Conservation (phyloP, 352 stramenopile genomes). For the Paralagenidium karlingii region DNA sequence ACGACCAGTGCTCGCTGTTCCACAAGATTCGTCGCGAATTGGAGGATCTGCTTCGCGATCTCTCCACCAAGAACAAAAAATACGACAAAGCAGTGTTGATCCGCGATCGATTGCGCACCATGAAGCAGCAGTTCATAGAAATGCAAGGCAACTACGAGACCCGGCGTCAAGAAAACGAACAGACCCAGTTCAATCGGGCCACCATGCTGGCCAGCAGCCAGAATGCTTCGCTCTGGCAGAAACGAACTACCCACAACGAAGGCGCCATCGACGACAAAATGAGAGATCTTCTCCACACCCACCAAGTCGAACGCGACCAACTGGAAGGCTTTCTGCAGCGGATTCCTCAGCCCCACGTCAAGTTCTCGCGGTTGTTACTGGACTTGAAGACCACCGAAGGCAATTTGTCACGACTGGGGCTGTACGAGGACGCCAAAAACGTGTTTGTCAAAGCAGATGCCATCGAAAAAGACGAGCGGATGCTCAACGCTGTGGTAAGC, state of each 20-base stretch:
- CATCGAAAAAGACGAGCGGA: slow-evolving; percentile 48
- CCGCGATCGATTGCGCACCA: slow-evolving; percentile 37
- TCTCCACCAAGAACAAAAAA: slow-evolving; percentile 44
- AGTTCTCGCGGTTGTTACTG: slow-evolving; percentile 57
- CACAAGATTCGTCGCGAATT: slow-evolving; percentile 40
- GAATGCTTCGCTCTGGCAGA: slow-evolving; percentile 19
- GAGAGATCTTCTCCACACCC: slow-evolving; percentile 39
- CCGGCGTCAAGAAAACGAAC: slow-evolving; percentile 31
- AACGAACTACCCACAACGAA: slow-evolving; percentile 14
- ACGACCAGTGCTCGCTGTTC: slow-evolving; percentile 66
- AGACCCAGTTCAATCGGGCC: slow-evolving; percentile 29
- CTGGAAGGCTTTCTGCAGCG: slow-evolving; percentile 44
- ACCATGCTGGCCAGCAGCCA: slow-evolving; percentile 20
- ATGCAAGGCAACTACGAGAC: slow-evolving; percentile 51
- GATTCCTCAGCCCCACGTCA: slow-evolving; percentile 41
- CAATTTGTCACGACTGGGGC: slow-evolving; percentile 32
- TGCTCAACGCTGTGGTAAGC: slow-evolving; percentile 16
- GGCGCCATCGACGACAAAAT: slow-evolving; percentile 28
- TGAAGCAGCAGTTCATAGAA: slow-evolving; percentile 55
- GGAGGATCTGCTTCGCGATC: slow-evolving; percentile 32
- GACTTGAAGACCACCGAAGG: slow-evolving; percentile 64
- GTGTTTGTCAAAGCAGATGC: slow-evolving; percentile 38
- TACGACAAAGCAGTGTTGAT: slow-evolving; percentile 60
- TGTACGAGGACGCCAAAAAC: slow-evolving; percentile 68
- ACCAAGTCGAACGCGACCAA: slow-evolving; percentile 40